Conservation (phyloP, 345 rosid species). For the Populus pruinosa region DNA sequence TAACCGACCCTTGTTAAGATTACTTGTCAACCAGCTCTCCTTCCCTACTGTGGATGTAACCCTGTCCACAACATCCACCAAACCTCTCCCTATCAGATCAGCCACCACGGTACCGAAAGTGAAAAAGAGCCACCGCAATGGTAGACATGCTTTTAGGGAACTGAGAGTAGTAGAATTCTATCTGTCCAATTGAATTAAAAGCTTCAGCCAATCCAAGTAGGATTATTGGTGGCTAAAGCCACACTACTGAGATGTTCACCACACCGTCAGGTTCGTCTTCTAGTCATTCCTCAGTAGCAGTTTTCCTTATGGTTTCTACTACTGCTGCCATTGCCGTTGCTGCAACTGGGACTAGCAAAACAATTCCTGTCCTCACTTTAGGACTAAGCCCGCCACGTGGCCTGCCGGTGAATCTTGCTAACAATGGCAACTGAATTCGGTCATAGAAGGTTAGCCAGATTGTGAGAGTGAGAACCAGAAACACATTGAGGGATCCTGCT, state of each 20-base stretch:
- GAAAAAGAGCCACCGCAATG: slow-evolving; percentile 10
- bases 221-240: slow-evolving; percentile 2
- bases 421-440: not conserved
- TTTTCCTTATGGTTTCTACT: not conserved
- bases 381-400: not conserved
- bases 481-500: not conserved
- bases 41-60: slow-evolving; percentile 8
- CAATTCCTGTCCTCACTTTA: not conserved
- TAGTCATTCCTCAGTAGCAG: not conserved
- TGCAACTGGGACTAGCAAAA: not conserved
- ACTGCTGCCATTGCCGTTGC: not conserved
- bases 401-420: not conserved
- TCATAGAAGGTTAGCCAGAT: not conserved
- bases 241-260: not conserved
- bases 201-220: slow-evolving; percentile 24
- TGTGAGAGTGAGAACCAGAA: not conserved
- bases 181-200: slow-evolving; percentile 16
- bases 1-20: slow-evolving; percentile 21
- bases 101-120: slow-evolving; percentile 14
- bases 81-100: not conserved
- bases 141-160: slow-evolving; percentile 28
- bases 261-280: not conserved
- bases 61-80: slow-evolving; percentile 11
- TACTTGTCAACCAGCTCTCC: slow-evolving; percentile 23
- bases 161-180: slow-evolving; percentile 25